Evolutionary conservation across 73 alveolate species (phyloP).

Genomic region (Tetrahymena malaccensis): DNA sequence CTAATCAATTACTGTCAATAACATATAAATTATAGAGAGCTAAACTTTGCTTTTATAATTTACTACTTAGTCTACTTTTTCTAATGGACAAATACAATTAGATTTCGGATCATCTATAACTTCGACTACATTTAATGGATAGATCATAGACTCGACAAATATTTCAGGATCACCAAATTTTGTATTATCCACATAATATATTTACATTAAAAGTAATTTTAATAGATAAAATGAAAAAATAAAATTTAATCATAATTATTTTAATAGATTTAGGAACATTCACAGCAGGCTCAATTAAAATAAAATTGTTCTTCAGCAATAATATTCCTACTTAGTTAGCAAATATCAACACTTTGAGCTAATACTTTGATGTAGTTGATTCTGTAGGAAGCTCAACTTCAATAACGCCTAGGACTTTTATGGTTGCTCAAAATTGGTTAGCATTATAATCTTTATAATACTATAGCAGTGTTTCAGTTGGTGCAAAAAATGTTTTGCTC

Average conservation of each 20-base stretch:
- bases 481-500: neutral
- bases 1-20: neutral
- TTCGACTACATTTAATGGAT: neutral
- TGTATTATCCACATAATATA: neutral
- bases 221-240: neutral
- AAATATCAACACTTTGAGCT: neutral
- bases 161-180: neutral
- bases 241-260: neutral
- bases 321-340: neutral
- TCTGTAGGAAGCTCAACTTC: neutral
- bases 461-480: neutral
- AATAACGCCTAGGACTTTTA: neutral
- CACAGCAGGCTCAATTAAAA: neutral
- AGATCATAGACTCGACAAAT: neutral
- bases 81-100: neutral
- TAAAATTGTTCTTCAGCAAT: neutral
- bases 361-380: neutral
- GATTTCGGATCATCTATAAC: neutral
- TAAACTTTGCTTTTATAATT: neutral
- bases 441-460: neutral
- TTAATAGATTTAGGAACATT: neutral
- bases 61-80: neutral
- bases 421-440: neutral
- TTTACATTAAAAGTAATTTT: neutral
- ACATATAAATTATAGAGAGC: neutral